Percentiles rank a stretch among this genome's conserved stretches.
Conservation (phyloP, 176 grass and related monocot species). For the Cenchrus americanus region DNA sequence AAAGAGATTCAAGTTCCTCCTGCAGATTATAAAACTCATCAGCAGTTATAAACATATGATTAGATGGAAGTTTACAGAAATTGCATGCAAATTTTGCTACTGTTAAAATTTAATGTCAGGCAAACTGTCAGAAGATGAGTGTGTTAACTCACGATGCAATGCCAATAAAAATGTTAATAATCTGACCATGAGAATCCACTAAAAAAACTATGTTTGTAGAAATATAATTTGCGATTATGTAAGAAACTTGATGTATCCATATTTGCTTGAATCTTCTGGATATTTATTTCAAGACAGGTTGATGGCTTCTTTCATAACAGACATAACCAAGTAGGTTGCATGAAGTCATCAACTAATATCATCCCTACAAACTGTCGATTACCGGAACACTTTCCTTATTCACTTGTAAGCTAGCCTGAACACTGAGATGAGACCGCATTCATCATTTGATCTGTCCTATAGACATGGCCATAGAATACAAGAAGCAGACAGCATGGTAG, state of each 20-base stretch:
- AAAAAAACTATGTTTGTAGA: constrained; percentile 8
- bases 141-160: constrained; percentile 24
- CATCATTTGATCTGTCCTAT: constrained; percentile 21
- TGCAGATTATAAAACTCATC: constrained; percentile 42
- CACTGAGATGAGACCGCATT: not conserved
- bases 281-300: not conserved
- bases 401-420: constrained; percentile 8
- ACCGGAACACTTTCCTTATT: constrained; percentile 1
- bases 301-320: constrained; percentile 12
- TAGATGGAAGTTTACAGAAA: constrained; percentile 33
- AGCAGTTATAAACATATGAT: constrained; percentile 26
- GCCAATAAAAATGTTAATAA: not conserved
- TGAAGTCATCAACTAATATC: constrained; percentile 3
- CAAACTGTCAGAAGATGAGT: constrained; percentile 4
- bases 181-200: constrained; percentile 19
- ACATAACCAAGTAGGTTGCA: not conserved
- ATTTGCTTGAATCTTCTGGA: constrained; percentile 10
- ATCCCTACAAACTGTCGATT: not conserved
- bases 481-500: constrained; percentile 3
- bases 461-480: not conserved
- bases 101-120: constrained; percentile 23
- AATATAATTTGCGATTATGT: not conserved
- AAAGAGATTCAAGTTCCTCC: constrained; percentile 66
- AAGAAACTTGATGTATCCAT: constrained; percentile 8
- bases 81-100: not conserved